Base-by-base conservation (phyloP, 441 rosid species). In the Daphne laureola region DNA sequence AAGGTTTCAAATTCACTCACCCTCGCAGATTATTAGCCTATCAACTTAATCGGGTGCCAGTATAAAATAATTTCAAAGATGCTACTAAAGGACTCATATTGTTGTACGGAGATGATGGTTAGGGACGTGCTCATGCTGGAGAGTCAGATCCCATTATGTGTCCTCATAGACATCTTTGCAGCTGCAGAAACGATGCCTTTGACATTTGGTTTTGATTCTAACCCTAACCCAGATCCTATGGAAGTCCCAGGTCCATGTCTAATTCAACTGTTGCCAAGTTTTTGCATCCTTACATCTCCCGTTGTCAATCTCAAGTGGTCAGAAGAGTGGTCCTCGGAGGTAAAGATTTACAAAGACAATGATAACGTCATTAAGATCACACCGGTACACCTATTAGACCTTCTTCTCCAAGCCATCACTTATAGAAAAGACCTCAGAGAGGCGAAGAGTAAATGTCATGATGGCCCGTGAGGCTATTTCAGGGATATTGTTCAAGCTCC, bases 61-160 rank as follows among this genome's bases (percentile, higher is more conserved):
- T n/a, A n/a, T n/a, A n/a, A n/a, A n/a, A n/a, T n/a, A n/a, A n/a
- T n/a, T n/a, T n/a, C n/a, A n/a, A n/a, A n/a, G n/a, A n/a, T n/a
- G n/a, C n/a, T n/a, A n/a, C n/a, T n/a, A n/a, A n/a, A n/a, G n/a
- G n/a, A n/a, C n/a, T n/a, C n/a, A n/a, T n/a, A n/a, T n/a, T n/a
- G n/a, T n/a, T 23, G 14, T 12, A 51, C 36, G 13, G 17, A 40
- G 46, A 53, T 35, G 17, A 26, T 65, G 5, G 26, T 65, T 1
- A 54, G 17, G 48, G 69, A 65, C 23, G 65, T 54, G 0, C 21
- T 66, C 16, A 48, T 54, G 61, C 55, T 66, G 14, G 65, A 66
- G 53, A 54, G 60, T 26, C 70, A 66, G 41, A 59, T 60, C 17
- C 70, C 65, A 0, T 26, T 23, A 6, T 25, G 58, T 7, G 55